Base-by-base conservation (phyloP, 805 yeast genomes). In the Metschnikowia chrysomelidarum region DNA sequence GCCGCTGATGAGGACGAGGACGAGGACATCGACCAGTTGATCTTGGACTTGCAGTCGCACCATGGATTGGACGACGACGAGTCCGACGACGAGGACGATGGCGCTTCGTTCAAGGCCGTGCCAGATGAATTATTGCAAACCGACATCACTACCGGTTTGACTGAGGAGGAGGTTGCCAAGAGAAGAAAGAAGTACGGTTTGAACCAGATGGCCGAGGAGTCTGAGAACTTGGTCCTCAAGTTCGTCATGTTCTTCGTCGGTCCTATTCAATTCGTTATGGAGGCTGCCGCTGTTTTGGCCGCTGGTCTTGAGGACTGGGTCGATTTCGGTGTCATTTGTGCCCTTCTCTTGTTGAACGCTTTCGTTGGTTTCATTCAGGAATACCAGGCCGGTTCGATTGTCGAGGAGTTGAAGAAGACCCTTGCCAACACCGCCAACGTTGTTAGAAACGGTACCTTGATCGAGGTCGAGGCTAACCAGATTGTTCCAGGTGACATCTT, bases 261-360 rank as follows among this genome's bases (percentile, higher is more conserved):
- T 71, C 96, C 96, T 52, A 87, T 87, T 64, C 96, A 87, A 73
- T 87, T 87, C 80, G 95, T 87, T 61, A 87, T 87, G 96, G 95
- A 87, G 73, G 94, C 91, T 59, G 96, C 96, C 59, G 95, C 96
- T 54, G 77, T 87, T 49, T 73, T 87, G 66, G 95, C 96, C 60
- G 95, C 95, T 50, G 96, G 95, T 81, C 76, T 87, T 57, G 87
- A 87, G 73, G 96, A 89, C 74, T 88, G 96, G 96, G 96, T 88
- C 60, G 96, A 88, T 78, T 88, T 88, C 75, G 96, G 97, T 80
- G 97, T 88, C 64, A 88, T 88, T 63, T 80, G 86, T 68, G 96
- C 83, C 70, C 71, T 88, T 55, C 75, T 88, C 56, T 54, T 81
- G 66, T 78, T 88, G 63, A 88, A 88, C 71, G 96, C 96, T 49